Evolutionary conservation across 306 rosid genomes (phyloP).

Genomic region (Prunus padus): DNA sequence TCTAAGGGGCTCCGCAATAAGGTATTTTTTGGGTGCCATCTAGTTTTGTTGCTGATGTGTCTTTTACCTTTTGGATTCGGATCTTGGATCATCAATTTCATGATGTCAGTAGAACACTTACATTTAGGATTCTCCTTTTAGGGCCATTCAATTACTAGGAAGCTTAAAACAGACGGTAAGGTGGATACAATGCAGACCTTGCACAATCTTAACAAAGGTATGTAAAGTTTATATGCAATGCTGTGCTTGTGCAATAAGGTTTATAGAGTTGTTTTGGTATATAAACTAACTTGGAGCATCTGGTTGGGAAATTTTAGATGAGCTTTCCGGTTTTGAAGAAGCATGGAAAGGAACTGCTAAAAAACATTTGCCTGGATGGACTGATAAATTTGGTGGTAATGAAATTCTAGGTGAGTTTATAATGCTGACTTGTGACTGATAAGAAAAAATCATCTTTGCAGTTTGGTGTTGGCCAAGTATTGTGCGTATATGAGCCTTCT

Average conservation of each 20-base stretch:
- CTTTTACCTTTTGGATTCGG: not conserved
- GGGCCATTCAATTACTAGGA: constrained; percentile 78
- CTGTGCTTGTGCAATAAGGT: not conserved
- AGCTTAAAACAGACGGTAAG: constrained; percentile 76
- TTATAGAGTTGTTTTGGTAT: not conserved
- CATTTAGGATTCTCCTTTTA: constrained; percentile 22
- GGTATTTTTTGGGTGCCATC: constrained; percentile 35
- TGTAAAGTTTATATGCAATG: not conserved
- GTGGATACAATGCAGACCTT: constrained; percentile 77
- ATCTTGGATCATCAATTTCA: not conserved
- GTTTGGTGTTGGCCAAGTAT: not conserved
- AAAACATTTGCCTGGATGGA: constrained; percentile 64
- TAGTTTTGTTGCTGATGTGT: not conserved
- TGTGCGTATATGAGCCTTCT: too few relatives aligned
- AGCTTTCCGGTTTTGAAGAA: constrained; percentile 64
- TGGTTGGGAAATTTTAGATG: constrained; percentile 47
- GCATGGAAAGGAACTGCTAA: constrained; percentile 69
- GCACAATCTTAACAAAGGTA: constrained; percentile 87
- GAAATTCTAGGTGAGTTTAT: constrained; percentile 41
- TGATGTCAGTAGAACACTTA: not conserved
- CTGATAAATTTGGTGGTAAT: constrained; percentile 16
- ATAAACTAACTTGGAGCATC: not conserved
- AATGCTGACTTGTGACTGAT: not conserved
- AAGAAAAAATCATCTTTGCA: not conserved
- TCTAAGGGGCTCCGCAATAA: constrained; percentile 67